These are phyloP conservation scores for Pueraria montana DNA, from an alignment of 306 rosid genomes.

Conservation along the genomic window DNA sequence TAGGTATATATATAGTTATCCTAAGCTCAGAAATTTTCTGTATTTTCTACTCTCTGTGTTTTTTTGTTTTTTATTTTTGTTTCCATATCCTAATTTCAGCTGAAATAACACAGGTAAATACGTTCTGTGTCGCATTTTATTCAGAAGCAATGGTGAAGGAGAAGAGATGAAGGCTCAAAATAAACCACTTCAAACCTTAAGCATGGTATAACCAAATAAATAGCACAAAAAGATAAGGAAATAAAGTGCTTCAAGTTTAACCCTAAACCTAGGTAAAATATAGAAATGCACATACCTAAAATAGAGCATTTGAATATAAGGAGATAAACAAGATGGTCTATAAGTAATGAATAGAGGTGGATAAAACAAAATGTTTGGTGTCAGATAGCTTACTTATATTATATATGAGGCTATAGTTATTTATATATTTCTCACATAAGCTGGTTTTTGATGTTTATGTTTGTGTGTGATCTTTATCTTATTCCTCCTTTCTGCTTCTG, in stretches of 20 bases:
- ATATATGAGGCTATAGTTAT: background rate
- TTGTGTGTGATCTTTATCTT: background rate
- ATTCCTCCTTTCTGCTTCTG: background rate
- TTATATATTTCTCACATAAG: background rate
- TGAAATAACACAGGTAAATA: background rate
- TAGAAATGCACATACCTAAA: background rate
- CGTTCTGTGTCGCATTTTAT: background rate
- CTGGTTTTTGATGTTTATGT: background rate
- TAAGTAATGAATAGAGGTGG: background rate
- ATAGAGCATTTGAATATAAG: background rate
- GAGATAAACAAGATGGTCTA: background rate
- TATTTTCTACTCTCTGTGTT: background rate
- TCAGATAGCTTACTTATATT: background rate
- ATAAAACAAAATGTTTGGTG: constrained; percentile 3
- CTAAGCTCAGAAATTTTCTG: background rate
- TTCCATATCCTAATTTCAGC: background rate
- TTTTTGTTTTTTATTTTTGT: background rate
- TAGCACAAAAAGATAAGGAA: background rate
- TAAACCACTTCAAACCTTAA: constrained; percentile 35
- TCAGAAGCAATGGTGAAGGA: background rate
- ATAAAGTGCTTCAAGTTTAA: constrained; percentile 22
- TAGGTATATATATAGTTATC: background rate
- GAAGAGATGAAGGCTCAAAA: background rate
- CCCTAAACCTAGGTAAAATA: constrained; percentile 46
- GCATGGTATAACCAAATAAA: background rate